These are phyloP conservation scores for Barnettozyma pratensis DNA, from an alignment of 805 yeast species.

Conservation along the genomic window DNA sequence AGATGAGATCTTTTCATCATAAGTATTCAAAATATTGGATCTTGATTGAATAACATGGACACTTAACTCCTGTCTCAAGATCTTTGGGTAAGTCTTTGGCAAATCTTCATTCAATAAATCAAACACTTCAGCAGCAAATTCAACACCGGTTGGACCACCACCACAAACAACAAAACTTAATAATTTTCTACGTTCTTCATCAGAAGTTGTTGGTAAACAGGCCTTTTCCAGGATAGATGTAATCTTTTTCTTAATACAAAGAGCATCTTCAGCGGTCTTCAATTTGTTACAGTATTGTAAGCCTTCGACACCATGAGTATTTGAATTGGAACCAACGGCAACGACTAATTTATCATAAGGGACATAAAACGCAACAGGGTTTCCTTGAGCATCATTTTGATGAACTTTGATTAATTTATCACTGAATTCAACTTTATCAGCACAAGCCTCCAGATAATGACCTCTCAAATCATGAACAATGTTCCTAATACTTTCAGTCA, in stretches of 20 bases:
- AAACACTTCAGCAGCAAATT: slow-evolving; percentile 66
- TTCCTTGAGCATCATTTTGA: slow-evolving; percentile 37
- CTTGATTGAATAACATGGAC: slow-evolving; percentile 69
- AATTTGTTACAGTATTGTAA: slow-evolving; percentile 53
- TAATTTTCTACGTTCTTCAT: slow-evolving; percentile 55
- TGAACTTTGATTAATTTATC: slow-evolving; percentile 55
- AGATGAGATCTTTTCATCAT: slow-evolving; percentile 58
- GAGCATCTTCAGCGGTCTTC: slow-evolving; percentile 65
- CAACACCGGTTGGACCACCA: slow-evolving; percentile 76
- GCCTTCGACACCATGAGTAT: slow-evolving; percentile 71
- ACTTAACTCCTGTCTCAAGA: slow-evolving; percentile 56
- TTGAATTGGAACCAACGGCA: slow-evolving; percentile 64
- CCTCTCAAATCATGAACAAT: slow-evolving; percentile 49
- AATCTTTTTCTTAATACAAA: slow-evolving; percentile 48
- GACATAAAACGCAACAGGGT: slow-evolving; percentile 43
- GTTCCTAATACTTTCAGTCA: slow-evolving; percentile 59
- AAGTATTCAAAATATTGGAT: slow-evolving; percentile 62
- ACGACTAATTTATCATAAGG: slow-evolving; percentile 69
- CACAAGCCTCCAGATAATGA: slow-evolving; percentile 58
- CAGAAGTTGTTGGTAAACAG: slow-evolving; percentile 58
- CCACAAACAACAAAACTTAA: slow-evolving; percentile 66
- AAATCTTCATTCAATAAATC: slow-evolving; percentile 65
- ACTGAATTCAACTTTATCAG: slow-evolving; percentile 51
- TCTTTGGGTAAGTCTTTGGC: slow-evolving; percentile 49
- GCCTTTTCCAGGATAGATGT: slow-evolving; percentile 55